A percentile compares a stretch with the other conserved stretches of the same genome.
phyloP scores from a whole-genome alignment of 345 rosid genomes.

The Salix exigua region DNA sequence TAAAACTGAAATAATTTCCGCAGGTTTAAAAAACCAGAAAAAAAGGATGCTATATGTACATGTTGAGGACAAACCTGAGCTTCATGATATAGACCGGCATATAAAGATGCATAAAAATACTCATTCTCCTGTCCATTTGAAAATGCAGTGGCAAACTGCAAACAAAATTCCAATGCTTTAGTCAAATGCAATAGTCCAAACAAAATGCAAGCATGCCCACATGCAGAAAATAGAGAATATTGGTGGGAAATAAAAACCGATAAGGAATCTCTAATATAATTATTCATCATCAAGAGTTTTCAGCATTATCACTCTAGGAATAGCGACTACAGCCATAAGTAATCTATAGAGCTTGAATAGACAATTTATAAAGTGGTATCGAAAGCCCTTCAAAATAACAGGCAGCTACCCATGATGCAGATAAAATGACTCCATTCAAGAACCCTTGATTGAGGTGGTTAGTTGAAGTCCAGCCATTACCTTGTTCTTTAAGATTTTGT shows the following conservation, averaged over 20 bases:
- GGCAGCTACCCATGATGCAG: not conserved
- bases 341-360: not conserved
- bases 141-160: slow-evolving; percentile 60
- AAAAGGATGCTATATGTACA: not conserved
- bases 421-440: not conserved
- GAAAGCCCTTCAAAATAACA: not conserved
- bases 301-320: not conserved
- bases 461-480: not conserved
- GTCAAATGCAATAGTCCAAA: not conserved
- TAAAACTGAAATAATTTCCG: not conserved
- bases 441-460: not conserved
- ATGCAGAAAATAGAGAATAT: not conserved
- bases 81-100: slow-evolving; percentile 79
- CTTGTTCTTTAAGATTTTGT: not conserved
- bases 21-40: not conserved
- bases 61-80: slow-evolving; percentile 54
- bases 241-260: not conserved
- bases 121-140: slow-evolving; percentile 47
- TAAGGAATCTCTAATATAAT: not conserved
- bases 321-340: not conserved
- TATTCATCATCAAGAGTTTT: not conserved
- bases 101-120: slow-evolving; percentile 69
- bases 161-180: slow-evolving; percentile 10
- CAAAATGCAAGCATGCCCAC: not conserved
- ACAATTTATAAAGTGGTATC: not conserved